Conservation (phyloP, 352 stramenopile species). For the Phytophthora idaei region DNA sequence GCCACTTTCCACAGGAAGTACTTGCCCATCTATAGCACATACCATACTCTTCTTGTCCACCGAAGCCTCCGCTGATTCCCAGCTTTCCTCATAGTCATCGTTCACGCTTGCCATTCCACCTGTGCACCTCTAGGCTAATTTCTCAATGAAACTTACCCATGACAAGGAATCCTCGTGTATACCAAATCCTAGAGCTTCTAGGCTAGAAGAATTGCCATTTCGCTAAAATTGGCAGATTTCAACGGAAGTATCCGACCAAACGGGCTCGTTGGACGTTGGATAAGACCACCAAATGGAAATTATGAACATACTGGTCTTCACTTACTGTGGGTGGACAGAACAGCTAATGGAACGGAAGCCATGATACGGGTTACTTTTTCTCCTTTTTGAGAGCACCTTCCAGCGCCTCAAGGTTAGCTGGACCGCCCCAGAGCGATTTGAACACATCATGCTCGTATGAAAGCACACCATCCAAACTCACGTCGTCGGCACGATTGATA, state of each 20-base stretch:
- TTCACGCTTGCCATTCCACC: conserved; percentile 12
- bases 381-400: conserved; percentile 52
- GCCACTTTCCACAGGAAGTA: conserved; percentile 11
- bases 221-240: conserved; percentile 23
- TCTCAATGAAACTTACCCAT: conserved; percentile 2
- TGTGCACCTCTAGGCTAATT: not conserved
- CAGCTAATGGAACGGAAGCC: not conserved
- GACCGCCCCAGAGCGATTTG: conserved; percentile 71
- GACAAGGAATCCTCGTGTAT: conserved; percentile 6
- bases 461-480: conserved; percentile 64
- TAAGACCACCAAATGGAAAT: conserved; percentile 7
- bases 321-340: too few relatives aligned
- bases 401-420: conserved; percentile 74
- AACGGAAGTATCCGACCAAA: conserved; percentile 10
- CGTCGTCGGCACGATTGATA: conserved; percentile 74
- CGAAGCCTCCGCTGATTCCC: conserved; percentile 20
- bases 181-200: not conserved
- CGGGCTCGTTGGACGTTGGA: not conserved
- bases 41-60: conserved; percentile 13
- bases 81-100: conserved; percentile 32
- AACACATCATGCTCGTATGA: conserved; percentile 74
- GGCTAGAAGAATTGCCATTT: not conserved
- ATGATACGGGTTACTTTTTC: conserved; percentile 11
- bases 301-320: too few relatives aligned
- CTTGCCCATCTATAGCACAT: conserved; percentile 3